A percentile compares a stretch with the other conserved stretches of the same genome.
phyloP scores from a whole-genome alignment of 441 rosid genomes.

The Arabidopsis lyrata region DNA sequence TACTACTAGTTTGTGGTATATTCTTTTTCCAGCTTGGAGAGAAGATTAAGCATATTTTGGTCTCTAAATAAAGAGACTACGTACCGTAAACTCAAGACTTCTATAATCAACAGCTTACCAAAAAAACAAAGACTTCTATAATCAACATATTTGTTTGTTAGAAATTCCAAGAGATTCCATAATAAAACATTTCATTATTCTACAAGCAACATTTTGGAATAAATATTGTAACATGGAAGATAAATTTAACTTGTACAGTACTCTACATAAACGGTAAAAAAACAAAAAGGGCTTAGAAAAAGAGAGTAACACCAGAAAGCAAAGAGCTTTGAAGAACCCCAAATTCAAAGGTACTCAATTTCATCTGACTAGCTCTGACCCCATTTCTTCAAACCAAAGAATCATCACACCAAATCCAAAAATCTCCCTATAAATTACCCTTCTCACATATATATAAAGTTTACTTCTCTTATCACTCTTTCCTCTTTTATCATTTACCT shows the following conservation, averaged over 20 bases:
- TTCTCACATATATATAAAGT: constrained; percentile 29
- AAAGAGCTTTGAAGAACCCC: constrained; percentile 34
- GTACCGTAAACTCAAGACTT: constrained; percentile 42
- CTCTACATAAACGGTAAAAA: constrained; percentile 4
- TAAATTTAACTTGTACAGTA: constrained; percentile 23
- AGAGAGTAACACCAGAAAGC: constrained; percentile 22
- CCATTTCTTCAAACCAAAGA: constrained; percentile 36
- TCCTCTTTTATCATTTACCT: constrained; percentile 11
- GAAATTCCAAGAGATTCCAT: constrained; percentile 7
- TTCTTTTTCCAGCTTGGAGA: constrained; percentile 22
- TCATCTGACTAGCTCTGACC: constrained; percentile 34
- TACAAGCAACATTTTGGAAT: constrained; percentile 26
- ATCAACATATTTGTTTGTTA: neutral
- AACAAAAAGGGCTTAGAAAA: neutral
- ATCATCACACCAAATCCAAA: constrained; percentile 43
- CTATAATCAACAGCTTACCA: neutral
- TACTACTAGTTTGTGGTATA: neutral
- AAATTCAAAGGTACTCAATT: constrained; percentile 46
- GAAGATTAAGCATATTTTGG: constrained; percentile 9
- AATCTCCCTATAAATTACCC: constrained; percentile 30
- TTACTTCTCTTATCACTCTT: constrained; percentile 17
- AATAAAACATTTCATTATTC: constrained; percentile 27
- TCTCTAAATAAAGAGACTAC: constrained; percentile 14
- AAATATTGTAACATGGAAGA: constrained; percentile 19
- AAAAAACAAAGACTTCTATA: constrained; percentile 18